Base-by-base conservation (phyloP, 2,329 filamentous ascomycete genomes). In the Fusarium stilboides region DNA sequence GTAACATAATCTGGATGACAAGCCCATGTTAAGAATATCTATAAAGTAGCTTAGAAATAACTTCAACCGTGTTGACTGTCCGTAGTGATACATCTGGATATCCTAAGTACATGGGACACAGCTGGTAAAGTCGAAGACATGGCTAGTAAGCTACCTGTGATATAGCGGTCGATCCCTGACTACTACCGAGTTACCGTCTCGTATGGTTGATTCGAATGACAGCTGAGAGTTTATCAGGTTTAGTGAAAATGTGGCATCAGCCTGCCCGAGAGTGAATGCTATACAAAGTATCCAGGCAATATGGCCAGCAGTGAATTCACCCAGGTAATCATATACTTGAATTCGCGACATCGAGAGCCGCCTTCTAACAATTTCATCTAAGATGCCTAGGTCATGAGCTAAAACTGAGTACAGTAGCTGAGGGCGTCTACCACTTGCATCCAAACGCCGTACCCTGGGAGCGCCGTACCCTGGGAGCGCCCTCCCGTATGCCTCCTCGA, bases 361-460 rank as follows among this genome's bases (percentile, higher is more conserved):
- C 40, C 34, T 55, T 68, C 42, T 54, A 62, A 58, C 57, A 70
- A 67, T 62, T 53, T 65, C 40, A 53, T 61, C 50, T 55, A 53
- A 53, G 31, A 39, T 60, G 52, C 56, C 44, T 62, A 61, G 43
- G 37, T 57, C 68, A 54, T 64, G 42, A 62, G 51, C 54, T 54
- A 65, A 72, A 68, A 63, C 43, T 54, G 56, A 61, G 50, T 42
- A 39, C 24, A 60, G 10, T 69, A 52, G 57, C 64, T 51, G 55
- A 26, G 40, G 54, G 61, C 60, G 56, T 73, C 64, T 71, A 63
- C 62, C 52, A 37, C 54, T 60, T 68, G 46, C 67, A 73, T 71
- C 72, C 72, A 67, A 75, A 75, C 73, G 73, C 73, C 73, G 44
- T 72, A 65, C 58, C 64, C 62, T 60, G 47, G 57, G 73, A 63